Evolutionary conservation across 306 rosid genomes (phyloP).

Genomic region (Cicer arietinum): DNA sequence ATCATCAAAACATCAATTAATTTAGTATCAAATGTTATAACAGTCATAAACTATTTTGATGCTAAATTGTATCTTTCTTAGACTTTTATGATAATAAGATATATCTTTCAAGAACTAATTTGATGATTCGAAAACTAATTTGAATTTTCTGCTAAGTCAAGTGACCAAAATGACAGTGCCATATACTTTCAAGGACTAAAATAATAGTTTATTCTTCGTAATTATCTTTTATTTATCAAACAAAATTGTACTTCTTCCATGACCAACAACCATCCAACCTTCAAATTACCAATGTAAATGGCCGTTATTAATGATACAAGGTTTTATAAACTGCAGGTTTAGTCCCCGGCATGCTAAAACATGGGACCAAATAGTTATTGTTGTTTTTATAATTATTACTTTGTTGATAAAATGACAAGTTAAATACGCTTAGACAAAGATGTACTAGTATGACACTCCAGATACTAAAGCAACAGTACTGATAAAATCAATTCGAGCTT

Average conservation of each 20-base stretch:
- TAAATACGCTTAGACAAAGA: neutral
- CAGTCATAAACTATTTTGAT: no score
- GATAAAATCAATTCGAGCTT: slow-evolving; percentile 2
- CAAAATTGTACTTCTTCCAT: neutral
- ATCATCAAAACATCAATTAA: no score
- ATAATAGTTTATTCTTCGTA: no score
- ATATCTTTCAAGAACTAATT: no score
- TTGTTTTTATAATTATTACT: neutral
- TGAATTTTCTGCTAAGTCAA: no score
- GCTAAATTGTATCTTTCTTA: no score
- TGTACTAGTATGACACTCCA: neutral
- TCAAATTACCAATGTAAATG: neutral
- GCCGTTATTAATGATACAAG: neutral
- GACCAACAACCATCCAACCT: neutral
- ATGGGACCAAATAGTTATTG: neutral
- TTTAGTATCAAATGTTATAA: no score
- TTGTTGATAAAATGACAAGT: neutral
- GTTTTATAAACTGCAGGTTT: neutral
- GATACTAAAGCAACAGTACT: neutral
- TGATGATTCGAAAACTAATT: no score
- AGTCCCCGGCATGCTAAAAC: neutral
- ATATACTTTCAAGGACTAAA: no score
- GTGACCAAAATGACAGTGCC: no score
- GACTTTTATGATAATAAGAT: no score
- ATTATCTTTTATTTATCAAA: neutral